phyloP scores from a whole-genome alignment of 441 rosid species.

The Corymbia citriodora region DNA sequence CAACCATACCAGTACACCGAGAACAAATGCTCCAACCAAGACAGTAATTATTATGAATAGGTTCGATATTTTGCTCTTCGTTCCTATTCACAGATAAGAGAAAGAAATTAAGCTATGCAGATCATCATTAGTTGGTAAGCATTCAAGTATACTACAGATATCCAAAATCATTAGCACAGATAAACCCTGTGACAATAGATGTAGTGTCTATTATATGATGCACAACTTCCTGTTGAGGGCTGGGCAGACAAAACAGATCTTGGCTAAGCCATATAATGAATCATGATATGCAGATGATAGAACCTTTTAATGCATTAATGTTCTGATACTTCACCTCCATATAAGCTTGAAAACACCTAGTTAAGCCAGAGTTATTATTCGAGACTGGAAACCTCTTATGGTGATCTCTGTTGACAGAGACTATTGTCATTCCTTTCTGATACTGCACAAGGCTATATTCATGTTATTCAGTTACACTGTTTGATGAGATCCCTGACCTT shows the following conservation, averaged over 20 bases:
- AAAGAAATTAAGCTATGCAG: not conserved
- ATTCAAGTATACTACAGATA: not conserved
- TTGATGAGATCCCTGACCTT: not conserved
- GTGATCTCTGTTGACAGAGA: not conserved
- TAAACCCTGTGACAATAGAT: not conserved
- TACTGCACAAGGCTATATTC: not conserved
- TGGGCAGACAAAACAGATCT: not conserved
- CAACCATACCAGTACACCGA: conserved; percentile 31
- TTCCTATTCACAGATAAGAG: conserved; percentile 18
- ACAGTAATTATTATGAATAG: conserved; percentile 28
- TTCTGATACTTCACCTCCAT: not conserved
- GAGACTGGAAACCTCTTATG: not conserved
- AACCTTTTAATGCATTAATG: not conserved
- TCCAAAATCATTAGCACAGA: not conserved
- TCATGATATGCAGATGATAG: not conserved
- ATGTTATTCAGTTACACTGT: not conserved
- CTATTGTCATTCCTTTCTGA: not conserved
- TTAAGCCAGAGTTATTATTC: not conserved
- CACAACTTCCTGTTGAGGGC: not conserved
- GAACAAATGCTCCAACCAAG: conserved; percentile 27
- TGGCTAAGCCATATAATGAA: not conserved
- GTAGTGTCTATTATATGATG: not conserved
- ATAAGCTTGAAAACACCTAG: not conserved
- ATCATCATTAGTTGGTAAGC: not conserved
- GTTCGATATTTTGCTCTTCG: conserved; percentile 16